Conservation (phyloP, 768 basidiomycete species). For the Termitomyces sp. region DNA sequence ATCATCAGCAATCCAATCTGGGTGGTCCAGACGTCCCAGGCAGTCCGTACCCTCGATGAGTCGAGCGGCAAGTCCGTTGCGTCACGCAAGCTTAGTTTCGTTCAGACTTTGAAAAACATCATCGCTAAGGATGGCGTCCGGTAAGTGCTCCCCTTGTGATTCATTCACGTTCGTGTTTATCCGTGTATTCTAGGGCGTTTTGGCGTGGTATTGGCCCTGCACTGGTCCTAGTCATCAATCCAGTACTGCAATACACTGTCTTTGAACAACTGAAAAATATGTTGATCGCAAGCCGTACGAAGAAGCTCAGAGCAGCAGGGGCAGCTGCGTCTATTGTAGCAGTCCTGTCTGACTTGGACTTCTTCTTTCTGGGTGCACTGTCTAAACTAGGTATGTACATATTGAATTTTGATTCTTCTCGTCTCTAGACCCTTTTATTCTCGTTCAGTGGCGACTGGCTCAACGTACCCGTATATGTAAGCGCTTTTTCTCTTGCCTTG, state of each 20-base stretch:
- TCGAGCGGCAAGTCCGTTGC: conserved; percentile 23
- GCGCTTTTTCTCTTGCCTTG: conserved; percentile 9
- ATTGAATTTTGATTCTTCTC: neutral
- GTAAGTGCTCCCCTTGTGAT: conserved; percentile 19
- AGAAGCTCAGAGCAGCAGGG: conserved; percentile 43
- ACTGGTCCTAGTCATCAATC: conserved; percentile 90
- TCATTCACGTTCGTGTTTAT: neutral
- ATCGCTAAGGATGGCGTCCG: conserved; percentile 63
- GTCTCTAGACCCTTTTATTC: neutral
- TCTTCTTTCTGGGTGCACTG: conserved; percentile 91
- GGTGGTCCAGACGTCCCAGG: conserved; percentile 92
- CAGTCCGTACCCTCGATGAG: conserved; percentile 51
- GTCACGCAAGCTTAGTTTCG: conserved; percentile 47
- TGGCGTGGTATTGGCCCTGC: conserved; percentile 94
- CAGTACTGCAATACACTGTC: conserved; percentile 89
- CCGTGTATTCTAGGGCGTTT: conserved; percentile 49
- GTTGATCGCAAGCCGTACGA: conserved; percentile 58
- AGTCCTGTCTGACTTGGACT: conserved; percentile 77
- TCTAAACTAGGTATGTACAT: conserved; percentile 71
- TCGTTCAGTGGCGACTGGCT: conserved; percentile 39
- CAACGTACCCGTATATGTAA: conserved; percentile 46
- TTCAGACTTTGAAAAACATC: conserved; percentile 66
- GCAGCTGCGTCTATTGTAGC: conserved; percentile 37
- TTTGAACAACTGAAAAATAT: conserved; percentile 95
- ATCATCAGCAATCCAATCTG: conserved; percentile 92